A percentile compares a stretch with the other conserved stretches of the same genome.
Conservation (phyloP, 192 early-diverging fungal species). For the Coemansia sp. region DNA sequence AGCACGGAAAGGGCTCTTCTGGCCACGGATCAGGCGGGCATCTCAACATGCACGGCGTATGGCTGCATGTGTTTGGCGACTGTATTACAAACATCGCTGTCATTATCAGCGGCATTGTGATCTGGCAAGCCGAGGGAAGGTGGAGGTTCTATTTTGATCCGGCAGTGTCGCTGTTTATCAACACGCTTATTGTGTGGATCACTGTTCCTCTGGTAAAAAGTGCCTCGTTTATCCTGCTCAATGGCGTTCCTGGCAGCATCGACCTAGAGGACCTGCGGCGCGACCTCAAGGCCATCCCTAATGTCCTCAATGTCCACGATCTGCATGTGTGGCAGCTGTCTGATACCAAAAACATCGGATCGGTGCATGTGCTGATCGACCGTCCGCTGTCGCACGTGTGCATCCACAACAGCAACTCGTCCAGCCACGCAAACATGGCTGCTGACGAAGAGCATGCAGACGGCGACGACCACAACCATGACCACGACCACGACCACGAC, state of each 20-base stretch:
- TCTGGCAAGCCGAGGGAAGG: conserved; percentile 62
- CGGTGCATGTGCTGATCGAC: conserved; percentile 73
- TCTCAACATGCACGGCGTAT: conserved; percentile 74
- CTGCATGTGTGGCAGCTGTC: conserved; percentile 91
- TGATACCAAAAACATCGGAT: conserved; percentile 76
- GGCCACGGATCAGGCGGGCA: conserved; percentile 30
- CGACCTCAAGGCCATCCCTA: conserved; percentile 60
- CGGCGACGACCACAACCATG: neutral
- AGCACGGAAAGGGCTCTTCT: conserved; percentile 16
- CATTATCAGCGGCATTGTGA: conserved; percentile 72
- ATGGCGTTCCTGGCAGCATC: conserved; percentile 71
- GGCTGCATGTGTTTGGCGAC: conserved; percentile 90
- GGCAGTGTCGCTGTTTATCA: conserved; percentile 61
- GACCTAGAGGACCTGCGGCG: conserved; percentile 61
- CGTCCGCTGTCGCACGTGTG: conserved; percentile 49
- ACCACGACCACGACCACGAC: conserved; percentile 6
- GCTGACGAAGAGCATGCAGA: neutral
- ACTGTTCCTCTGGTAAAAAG: conserved; percentile 63
- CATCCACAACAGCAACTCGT: conserved; percentile 48
- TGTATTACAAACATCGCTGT: conserved; percentile 85
- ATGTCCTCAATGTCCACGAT: conserved; percentile 79
- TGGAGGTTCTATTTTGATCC: conserved; percentile 89
- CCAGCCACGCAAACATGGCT: conserved; percentile 21
- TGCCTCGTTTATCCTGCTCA: conserved; percentile 76
- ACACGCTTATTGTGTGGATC: conserved; percentile 52